Evolutionary conservation across 2,329 filamentous ascomycete species (phyloP).

Genomic region (Chaetomium sp.): DNA sequence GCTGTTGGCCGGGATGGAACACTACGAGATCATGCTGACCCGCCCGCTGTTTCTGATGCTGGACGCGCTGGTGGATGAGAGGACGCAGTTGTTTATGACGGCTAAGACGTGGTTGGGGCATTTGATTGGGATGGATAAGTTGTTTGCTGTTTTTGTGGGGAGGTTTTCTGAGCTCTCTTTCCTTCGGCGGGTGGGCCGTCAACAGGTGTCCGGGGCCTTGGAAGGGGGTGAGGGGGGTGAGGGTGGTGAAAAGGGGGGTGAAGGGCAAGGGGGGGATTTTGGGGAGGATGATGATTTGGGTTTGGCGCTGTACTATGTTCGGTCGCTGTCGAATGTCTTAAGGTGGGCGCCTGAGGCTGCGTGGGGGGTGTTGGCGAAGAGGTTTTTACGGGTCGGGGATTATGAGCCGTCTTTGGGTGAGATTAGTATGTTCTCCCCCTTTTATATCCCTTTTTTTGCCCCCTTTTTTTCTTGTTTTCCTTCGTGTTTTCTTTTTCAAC

Average conservation of each 20-base stretch:
- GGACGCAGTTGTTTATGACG: conserved; percentile 67
- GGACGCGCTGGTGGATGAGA: conserved; percentile 67
- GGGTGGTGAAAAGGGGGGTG: too few relatives aligned
- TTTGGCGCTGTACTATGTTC: conserved; percentile 71
- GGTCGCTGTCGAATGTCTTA: conserved; percentile 66
- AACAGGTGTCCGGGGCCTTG: too few relatives aligned
- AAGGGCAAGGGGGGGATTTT: conserved; percentile 28
- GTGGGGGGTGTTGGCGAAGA: conserved; percentile 64
- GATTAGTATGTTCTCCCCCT: conserved; percentile 44
- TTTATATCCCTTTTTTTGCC: not conserved
- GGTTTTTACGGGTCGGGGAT: conserved; percentile 44
- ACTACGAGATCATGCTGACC: conserved; percentile 68
- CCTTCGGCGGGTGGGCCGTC: conserved; percentile 33
- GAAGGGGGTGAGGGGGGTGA: too few relatives aligned
- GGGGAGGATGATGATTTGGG: conserved; percentile 62
- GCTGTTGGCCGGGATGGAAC: conserved; percentile 49
- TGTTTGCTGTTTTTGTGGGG: conserved; percentile 54
- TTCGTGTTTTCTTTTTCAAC: not conserved
- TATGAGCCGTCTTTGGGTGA: conserved; percentile 37
- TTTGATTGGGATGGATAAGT: conserved; percentile 54
- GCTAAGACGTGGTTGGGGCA: conserved; percentile 74
- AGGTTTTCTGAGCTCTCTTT: conserved; percentile 53
- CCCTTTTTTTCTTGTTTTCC: not conserved
- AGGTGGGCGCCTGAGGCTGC: conserved; percentile 60
- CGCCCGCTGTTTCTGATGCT: conserved; percentile 76